These are phyloP conservation scores for Pseudisothecium myosuroides DNA, from an alignment of 225 moss, liverwort and hornwort genomes.

Conservation along the genomic window DNA sequence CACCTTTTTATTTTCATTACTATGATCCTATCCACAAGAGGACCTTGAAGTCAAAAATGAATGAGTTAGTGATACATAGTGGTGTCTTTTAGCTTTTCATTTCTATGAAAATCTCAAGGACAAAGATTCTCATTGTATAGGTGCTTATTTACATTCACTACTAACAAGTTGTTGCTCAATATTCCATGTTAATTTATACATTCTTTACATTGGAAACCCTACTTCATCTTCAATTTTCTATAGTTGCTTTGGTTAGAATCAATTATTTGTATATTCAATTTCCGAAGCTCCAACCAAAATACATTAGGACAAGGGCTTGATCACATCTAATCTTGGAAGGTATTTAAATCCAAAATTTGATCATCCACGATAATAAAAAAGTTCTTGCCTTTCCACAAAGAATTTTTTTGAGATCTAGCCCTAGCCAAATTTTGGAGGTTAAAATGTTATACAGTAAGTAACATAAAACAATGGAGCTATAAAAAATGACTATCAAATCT, in stretches of 20 bases:
- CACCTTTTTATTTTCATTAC: neutral
- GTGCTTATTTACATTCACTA: too few species aligned
- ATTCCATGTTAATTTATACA: neutral
- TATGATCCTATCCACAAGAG: neutral
- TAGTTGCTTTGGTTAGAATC: neutral
- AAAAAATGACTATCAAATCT: neutral
- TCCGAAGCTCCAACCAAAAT: neutral
- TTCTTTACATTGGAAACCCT: neutral
- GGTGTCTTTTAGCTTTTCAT: neutral
- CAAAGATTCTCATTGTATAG: neutral
- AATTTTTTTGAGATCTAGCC: too few species aligned
- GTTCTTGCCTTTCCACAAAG: too few species aligned
- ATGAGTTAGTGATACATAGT: neutral
- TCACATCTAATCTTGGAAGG: too few species aligned
- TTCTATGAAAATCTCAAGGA: neutral
- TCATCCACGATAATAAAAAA: neutral
- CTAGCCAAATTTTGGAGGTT: too few species aligned
- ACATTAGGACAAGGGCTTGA: neutral
- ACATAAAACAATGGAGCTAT: neutral
- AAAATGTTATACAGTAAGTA: neutral
- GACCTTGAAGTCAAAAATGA: neutral
- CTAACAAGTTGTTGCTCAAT: too few species aligned
- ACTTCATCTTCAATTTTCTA: rapidly evolving
- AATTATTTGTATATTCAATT: neutral
- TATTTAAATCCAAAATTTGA: neutral